A percentile compares a stretch with the other conserved stretches of the same genome.
These are phyloP conservation scores for Hippophae gyantsensis DNA, from an alignment of 306 rosid genomes.

Conservation along the genomic window DNA sequence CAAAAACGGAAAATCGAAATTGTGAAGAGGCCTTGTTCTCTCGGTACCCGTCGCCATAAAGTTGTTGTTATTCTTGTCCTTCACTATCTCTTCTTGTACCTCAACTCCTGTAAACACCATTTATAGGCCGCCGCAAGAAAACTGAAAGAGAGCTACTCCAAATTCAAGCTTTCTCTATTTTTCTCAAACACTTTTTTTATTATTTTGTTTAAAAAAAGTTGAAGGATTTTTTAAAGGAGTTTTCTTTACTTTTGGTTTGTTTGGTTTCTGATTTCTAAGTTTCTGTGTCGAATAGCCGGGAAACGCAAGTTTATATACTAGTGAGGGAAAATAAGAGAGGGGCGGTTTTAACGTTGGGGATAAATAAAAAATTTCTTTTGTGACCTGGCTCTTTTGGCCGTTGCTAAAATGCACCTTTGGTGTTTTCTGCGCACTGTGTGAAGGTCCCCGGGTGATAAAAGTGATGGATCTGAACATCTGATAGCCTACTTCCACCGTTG, in stretches of 20 bases:
- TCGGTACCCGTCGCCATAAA: slow-evolving; percentile 68
- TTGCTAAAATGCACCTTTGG: neutral
- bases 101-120: slow-evolving; percentile 39
- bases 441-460: slow-evolving; percentile 10
- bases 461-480: neutral
- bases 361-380: neutral
- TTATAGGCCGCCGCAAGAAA: slow-evolving; percentile 8
- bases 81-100: slow-evolving; percentile 9
- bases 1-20: slow-evolving; percentile 68
- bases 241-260: neutral
- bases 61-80: slow-evolving; percentile 7
- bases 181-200: neutral
- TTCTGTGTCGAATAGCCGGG: neutral
- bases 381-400: neutral
- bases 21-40: slow-evolving; percentile 75
- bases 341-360: neutral
- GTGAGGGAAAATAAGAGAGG: neutral
- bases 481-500: neutral
- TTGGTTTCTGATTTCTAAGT: too few relatives aligned
- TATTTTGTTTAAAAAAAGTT: neutral
- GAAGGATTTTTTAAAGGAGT: neutral
- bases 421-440: neutral
- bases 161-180: slow-evolving; percentile 14
- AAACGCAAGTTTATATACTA: neutral
- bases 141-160: neutral